A percentile compares a stretch with the other conserved stretches of the same genome.
phyloP scores from a whole-genome alignment of 176 grass and related monocot genomes.

The Carex cristatella region DNA sequence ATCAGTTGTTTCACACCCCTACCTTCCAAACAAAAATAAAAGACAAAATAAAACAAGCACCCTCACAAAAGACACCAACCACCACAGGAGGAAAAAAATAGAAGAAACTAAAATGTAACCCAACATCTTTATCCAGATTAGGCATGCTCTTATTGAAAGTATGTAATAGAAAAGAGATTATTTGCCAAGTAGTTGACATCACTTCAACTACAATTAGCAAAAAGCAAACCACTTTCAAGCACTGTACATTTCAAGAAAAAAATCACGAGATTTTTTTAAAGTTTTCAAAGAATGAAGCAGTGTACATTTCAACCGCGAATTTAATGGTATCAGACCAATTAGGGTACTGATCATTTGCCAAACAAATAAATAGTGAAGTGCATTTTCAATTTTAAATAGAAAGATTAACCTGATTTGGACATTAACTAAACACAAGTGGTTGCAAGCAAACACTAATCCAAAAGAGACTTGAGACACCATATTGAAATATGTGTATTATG shows the following conservation, averaged over 20 bases:
- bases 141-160: neutral
- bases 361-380: neutral
- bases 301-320: neutral
- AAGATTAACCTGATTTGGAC: neutral
- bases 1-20: too few species aligned
- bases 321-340: neutral
- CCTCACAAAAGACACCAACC: neutral
- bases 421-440: neutral
- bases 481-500: neutral
- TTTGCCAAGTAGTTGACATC: neutral
- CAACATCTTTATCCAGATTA: neutral
- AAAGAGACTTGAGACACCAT: too few species aligned
- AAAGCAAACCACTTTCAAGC: neutral
- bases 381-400: neutral
- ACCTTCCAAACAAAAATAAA: neutral
- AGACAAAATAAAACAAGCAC: neutral
- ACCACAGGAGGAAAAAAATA: neutral
- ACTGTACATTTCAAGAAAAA: too few species aligned
- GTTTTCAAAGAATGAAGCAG: neutral
- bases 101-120: neutral
- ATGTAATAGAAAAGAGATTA: neutral
- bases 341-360: neutral
- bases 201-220: neutral
- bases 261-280: neutral
- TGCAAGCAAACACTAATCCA: neutral